These are phyloP conservation scores for Schizonepeta tenuifolia DNA, from an alignment of 257 asterid genomes.

Conservation along the genomic window DNA sequence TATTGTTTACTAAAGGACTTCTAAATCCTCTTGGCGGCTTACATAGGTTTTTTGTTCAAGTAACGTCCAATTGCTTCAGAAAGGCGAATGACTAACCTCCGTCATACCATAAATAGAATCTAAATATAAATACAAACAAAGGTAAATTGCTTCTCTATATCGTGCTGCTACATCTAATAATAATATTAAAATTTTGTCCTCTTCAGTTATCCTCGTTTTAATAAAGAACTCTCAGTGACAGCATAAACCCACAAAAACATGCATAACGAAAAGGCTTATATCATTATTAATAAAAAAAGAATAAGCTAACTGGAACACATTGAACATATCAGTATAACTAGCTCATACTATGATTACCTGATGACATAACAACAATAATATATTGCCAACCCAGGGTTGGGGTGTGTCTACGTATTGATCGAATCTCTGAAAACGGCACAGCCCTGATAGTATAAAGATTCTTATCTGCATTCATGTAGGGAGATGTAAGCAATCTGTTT, in stretches of 20 bases:
- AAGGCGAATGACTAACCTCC: not conserved
- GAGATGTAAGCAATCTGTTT: constrained; percentile 28
- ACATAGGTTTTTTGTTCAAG: not conserved
- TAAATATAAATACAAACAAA: not conserved
- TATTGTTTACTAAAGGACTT: not conserved
- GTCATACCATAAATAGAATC: not conserved
- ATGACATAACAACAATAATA: constrained; percentile 79
- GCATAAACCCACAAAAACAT: not conserved
- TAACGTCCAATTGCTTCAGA: not conserved
- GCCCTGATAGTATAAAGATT: constrained; percentile 85
- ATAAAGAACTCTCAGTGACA: not conserved
- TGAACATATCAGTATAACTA: constrained; percentile 13
- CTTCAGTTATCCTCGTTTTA: not conserved
- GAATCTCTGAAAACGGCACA: constrained; percentile 85
- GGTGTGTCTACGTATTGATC: constrained; percentile 87
- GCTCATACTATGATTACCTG: constrained; percentile 59
- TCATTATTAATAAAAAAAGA: not conserved
- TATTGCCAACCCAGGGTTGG: constrained; percentile 96
- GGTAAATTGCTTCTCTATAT: not conserved
- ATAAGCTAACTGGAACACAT: constrained; percentile 1
- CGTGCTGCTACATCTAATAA: not conserved
- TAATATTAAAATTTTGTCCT: not conserved
- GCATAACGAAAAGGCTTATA: constrained; percentile 11
- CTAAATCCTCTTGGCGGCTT: not conserved
- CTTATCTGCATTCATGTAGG: constrained; percentile 68